Percentiles rank a stretch among this genome's conserved stretches.
phyloP scores from a whole-genome alignment of 148 eudicot genomes.

The Diospyros kaki region DNA sequence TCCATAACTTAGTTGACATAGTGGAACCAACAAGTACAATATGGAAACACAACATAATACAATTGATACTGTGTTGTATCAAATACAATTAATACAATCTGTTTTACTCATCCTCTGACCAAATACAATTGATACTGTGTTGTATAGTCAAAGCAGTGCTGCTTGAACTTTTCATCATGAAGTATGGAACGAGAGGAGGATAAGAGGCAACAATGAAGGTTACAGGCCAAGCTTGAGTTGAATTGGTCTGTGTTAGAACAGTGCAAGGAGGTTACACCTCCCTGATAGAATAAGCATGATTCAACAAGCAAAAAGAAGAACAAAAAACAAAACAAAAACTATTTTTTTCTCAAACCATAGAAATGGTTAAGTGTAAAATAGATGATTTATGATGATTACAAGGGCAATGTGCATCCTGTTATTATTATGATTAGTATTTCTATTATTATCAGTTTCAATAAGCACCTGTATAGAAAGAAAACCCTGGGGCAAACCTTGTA shows the following conservation, averaged over 20 bases:
- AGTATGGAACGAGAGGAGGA: neutral
- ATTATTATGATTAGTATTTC: neutral
- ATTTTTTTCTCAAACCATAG: too few species aligned
- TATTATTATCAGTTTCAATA: too few species aligned
- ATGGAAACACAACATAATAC: too few species aligned
- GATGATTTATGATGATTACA: too few species aligned
- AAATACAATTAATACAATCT: too few species aligned
- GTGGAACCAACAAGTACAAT: too few species aligned
- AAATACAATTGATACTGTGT: neutral
- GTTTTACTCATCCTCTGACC: neutral
- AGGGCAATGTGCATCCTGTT: neutral
- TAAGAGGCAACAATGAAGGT: neutral
- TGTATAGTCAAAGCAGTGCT: neutral
- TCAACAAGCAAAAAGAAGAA: neutral
- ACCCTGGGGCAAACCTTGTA: too few species aligned
- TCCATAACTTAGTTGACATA: too few species aligned
- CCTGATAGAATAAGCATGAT: neutral
- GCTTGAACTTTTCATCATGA: neutral
- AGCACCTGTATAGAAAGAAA: too few species aligned
- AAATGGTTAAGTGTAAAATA: too few species aligned
- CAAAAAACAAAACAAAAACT: neutral
- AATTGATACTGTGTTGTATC: too few species aligned
- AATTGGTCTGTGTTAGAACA: neutral
- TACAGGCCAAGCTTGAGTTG: neutral
- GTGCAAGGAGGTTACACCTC: slow-evolving; percentile 1